phyloP scores from a whole-genome alignment of 257 asterid genomes.

The Nicotiana paniculata region DNA sequence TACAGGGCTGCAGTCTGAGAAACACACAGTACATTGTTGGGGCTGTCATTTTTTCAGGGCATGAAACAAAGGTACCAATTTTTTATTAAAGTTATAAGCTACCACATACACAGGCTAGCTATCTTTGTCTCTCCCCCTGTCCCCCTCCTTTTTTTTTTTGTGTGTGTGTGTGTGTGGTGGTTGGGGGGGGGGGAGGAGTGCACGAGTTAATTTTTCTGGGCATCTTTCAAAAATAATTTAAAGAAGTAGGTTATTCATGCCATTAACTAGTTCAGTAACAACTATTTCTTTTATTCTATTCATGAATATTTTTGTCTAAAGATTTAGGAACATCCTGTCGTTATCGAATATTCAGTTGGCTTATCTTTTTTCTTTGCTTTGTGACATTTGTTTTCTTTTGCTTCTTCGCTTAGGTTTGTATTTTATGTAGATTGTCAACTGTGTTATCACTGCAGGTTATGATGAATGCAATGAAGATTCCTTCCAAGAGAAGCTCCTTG shows the following conservation, averaged over 20 bases:
- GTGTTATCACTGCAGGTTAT: slow-evolving; percentile 61
- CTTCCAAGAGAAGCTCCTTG: slow-evolving; percentile 95
- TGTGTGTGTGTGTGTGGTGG: no score
- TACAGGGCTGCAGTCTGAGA: slow-evolving; percentile 92
- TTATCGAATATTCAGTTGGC: not conserved
- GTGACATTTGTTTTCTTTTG: slow-evolving; percentile 12
- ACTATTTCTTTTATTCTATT: not conserved
- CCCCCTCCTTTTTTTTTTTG: not conserved
- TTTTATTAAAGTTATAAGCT: not conserved
- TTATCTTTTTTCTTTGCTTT: slow-evolving; percentile 1
- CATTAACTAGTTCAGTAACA: not conserved
- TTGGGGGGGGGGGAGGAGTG: not conserved
- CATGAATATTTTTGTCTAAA: not conserved
- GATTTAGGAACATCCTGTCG: not conserved
- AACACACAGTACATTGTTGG: slow-evolving; percentile 87
- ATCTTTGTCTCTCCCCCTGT: not conserved
- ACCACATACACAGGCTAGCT: not conserved
- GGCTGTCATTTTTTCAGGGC: slow-evolving; percentile 89
- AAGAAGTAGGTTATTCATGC: not conserved
- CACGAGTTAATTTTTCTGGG: not conserved
- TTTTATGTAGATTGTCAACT: slow-evolving; percentile 10
- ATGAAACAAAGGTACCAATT: slow-evolving; percentile 82
- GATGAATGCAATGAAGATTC: slow-evolving; percentile 99
- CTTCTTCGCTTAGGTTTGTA: slow-evolving; percentile 2
- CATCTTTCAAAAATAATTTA: not conserved